Conservation (phyloP, 352 stramenopile species). For the Plasmopara viticola region DNA sequence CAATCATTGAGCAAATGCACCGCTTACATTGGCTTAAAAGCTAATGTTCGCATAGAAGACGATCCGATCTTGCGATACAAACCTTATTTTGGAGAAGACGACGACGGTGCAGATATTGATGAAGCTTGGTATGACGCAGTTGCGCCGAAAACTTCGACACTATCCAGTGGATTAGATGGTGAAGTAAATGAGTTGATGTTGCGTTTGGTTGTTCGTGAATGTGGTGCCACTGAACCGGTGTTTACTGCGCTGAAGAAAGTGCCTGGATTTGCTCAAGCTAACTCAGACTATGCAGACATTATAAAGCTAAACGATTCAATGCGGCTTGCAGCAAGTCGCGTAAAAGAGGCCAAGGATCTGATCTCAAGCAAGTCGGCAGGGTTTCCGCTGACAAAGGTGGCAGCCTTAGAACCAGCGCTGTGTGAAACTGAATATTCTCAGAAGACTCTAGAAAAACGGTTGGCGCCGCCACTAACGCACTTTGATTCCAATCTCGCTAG, state of each 20-base stretch:
- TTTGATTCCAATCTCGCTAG: slow-evolving; percentile 64
- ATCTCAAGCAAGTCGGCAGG: slow-evolving; percentile 15
- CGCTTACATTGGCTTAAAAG: slow-evolving; percentile 56
- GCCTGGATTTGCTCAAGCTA: slow-evolving; percentile 46
- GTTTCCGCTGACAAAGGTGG: slow-evolving; percentile 32
- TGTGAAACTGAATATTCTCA: slow-evolving; percentile 5
- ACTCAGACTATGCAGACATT: slow-evolving; percentile 61
- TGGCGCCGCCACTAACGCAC: slow-evolving; percentile 46
- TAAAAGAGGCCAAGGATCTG: slow-evolving; percentile 40
- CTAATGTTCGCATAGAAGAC: slow-evolving; percentile 77
- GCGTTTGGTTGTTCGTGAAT: slow-evolving; percentile 52
- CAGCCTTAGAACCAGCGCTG: slow-evolving; percentile 30
- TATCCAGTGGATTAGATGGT: slow-evolving; percentile 46
- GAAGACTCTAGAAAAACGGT: slow-evolving; percentile 30
- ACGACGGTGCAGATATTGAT: slow-evolving; percentile 73
- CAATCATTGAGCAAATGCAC: slow-evolving; percentile 61
- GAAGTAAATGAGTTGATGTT: slow-evolving; percentile 72
- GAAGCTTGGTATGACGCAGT: slow-evolving; percentile 63
- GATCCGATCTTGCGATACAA: slow-evolving; percentile 85
- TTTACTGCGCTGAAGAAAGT: slow-evolving; percentile 58
- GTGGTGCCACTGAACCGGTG: slow-evolving; percentile 43
- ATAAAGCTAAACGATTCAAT: slow-evolving; percentile 55
- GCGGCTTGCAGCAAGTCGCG: slow-evolving; percentile 26
- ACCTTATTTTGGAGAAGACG: slow-evolving; percentile 90
- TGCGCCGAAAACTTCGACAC: slow-evolving; percentile 24